Evolutionary conservation across 2,329 filamentous ascomycete genomes (phyloP), one percentile per base, ranked within the genome.

Genomic region (Alternaria ethzedia): DNA sequence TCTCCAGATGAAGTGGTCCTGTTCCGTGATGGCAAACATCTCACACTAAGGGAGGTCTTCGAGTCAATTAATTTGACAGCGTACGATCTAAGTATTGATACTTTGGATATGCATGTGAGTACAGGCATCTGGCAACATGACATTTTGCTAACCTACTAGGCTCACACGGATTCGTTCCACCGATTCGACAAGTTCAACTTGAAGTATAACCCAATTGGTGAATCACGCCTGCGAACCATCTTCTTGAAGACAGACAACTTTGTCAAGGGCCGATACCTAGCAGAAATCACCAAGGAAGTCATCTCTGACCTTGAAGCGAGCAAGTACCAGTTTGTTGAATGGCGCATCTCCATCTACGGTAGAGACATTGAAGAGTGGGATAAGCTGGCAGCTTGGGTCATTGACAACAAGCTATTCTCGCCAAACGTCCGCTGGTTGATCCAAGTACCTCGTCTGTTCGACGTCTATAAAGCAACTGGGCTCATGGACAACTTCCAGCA

Each of bases 291-390:
- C 3, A 97, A 97, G 75, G 96, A 99, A 81, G 96, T 99, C 66
- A 97, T 99, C 58, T 90, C 94, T 4, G 96, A 99, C 85, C 84
- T 99, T 30, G 96, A 99, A 80, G 97, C 95, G 52, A 97, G 94
- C 87, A 99, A 99, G 80, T 99, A 99, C 76, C 96, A 99, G 79
- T 97, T 99, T 92, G 96, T 96, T 2, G 96, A 99, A 82, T 99
- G 96, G 94, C 93, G 96, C 46, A 97, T 99, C 70, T 97, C 94
- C 23, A 93, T 99, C 68, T 99, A 99, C 75, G 96, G 96, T 66
- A 92, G 93, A 77, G 91, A 91, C 3, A 86, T 97, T 44, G 90
- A 97, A 66, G 96, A 99, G 80, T 99, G 96, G 96, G 95, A 98
- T 76, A 99, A 97, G 77, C 88, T 99, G 55, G 96, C 96, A 4